A percentile compares a stretch with the other conserved stretches of the same genome.
Conservation (phyloP, 495 filamentous ascomycete genomes). For the Chaetomium tenue region DNA sequence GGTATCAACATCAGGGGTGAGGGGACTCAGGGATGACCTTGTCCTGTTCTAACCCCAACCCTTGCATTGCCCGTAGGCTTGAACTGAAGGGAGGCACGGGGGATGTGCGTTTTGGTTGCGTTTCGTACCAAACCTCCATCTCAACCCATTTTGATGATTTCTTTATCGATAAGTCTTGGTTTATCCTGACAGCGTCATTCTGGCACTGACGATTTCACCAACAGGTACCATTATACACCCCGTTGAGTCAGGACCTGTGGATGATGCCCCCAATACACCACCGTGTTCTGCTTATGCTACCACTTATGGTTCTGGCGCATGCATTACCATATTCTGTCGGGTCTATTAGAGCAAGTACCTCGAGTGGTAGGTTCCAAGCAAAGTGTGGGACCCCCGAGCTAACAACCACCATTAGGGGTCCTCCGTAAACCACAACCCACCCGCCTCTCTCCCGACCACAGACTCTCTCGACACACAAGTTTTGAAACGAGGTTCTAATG, state of each 20-base stretch:
- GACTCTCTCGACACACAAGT: neutral
- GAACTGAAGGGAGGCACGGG: no score
- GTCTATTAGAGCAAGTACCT: neutral
- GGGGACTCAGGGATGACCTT: no score
- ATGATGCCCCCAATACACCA: neutral
- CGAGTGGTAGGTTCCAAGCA: neutral
- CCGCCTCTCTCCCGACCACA: neutral
- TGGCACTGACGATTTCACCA: no score
- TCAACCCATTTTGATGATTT: neutral
- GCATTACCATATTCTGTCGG: neutral
- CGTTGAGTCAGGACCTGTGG: neutral
- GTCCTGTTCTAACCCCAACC: neutral
- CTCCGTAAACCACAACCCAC: neutral
- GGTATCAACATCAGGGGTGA: neutral
- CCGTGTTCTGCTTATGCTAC: neutral
- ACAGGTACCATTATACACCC: no score
- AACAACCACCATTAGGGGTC: neutral
- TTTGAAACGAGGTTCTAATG: neutral
- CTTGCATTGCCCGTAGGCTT: neutral
- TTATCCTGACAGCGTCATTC: no score
- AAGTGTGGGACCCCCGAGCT: neutral
- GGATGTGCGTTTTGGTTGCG: slow-evolving; percentile 11
- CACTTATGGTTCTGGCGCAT: no score
- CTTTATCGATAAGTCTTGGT: no score
- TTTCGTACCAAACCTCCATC: neutral